Conservation (phyloP, 257 asterid species). For the Coffea canephora region DNA sequence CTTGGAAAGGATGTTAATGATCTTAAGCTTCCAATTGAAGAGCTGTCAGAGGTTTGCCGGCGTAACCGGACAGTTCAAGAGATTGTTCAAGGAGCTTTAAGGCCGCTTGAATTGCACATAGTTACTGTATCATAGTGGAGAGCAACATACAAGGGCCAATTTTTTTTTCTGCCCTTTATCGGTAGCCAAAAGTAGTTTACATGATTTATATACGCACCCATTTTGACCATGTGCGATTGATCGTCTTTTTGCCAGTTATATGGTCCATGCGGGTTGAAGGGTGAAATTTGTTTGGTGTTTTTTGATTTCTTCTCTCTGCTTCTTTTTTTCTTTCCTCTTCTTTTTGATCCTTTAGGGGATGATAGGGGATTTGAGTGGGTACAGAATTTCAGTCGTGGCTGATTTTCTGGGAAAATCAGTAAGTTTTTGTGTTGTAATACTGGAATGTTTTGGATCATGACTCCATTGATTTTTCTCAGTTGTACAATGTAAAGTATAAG, state of each 20-base stretch:
- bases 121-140: conserved; percentile 55
- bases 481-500: conserved; percentile 5
- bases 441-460: not conserved
- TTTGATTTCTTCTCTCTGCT: not conserved
- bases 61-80: conserved; percentile 97
- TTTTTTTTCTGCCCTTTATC: conserved; percentile 53
- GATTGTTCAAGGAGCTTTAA: conserved; percentile 91
- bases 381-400: conserved; percentile 1
- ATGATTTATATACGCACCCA: conserved; percentile 29
- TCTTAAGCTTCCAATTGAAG: conserved; percentile 76
- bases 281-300: conserved; percentile 11
- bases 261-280: conserved; percentile 19
- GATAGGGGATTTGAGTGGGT: conserved; percentile 6
- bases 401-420: not conserved
- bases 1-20: conserved; percentile 55
- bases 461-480: not conserved
- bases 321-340: not conserved
- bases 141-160: conserved; percentile 55
- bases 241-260: conserved; percentile 24
- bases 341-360: conserved; percentile 1
- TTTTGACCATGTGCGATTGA: conserved; percentile 25
- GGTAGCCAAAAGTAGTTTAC: conserved; percentile 15
- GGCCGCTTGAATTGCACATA: conserved; percentile 81
- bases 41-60: conserved; percentile 85
- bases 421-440: conserved; percentile 9